Percentiles rank a stretch among this genome's conserved stretches.
These are phyloP conservation scores for Sanghuangporus sanghuang DNA, from an alignment of 1,284 basidiomycete species.

Conservation along the genomic window DNA sequence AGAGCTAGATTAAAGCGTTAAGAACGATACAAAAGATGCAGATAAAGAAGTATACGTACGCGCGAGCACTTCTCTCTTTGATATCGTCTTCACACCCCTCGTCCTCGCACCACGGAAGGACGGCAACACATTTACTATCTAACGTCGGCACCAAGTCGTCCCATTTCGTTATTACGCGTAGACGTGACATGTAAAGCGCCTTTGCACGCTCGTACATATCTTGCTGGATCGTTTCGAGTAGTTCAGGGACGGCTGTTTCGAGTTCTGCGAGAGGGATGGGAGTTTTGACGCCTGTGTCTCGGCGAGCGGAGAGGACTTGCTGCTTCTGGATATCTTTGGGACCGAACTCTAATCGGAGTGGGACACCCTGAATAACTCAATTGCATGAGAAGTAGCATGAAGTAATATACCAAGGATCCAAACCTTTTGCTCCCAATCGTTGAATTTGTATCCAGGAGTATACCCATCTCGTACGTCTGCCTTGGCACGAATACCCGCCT, in stretches of 20 bases:
- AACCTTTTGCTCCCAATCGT: slow-evolving; percentile 98
- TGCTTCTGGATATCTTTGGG: slow-evolving; percentile 87
- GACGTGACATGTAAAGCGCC: slow-evolving; percentile 65
- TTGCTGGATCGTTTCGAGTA: slow-evolving; percentile 84
- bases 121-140: slow-evolving; percentile 85
- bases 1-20: slow-evolving; percentile 13
- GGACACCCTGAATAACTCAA: slow-evolving; percentile 70
- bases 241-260: slow-evolving; percentile 47
- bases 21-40: neutral
- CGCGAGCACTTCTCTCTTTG: slow-evolving; percentile 87
- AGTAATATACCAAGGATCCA: slow-evolving; percentile 12
- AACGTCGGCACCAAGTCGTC: slow-evolving; percentile 88
- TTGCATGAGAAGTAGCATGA: slow-evolving; percentile 1
- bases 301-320: slow-evolving; percentile 82
- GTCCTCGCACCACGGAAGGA: slow-evolving; percentile 95
- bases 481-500: slow-evolving; percentile 77
- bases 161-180: slow-evolving; percentile 82
- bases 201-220: slow-evolving; percentile 87
- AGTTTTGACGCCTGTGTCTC: slow-evolving; percentile 81
- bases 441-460: slow-evolving; percentile 98
- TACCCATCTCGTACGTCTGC: slow-evolving; percentile 94
- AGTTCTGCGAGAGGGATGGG: slow-evolving; percentile 70
- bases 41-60: slow-evolving; percentile 48
- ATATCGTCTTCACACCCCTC: slow-evolving; percentile 97
- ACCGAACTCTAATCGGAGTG: slow-evolving; percentile 94